These are phyloP conservation scores for Trametes sp. DNA, from an alignment of 1,284 basidiomycete species.

Conservation along the genomic window DNA sequence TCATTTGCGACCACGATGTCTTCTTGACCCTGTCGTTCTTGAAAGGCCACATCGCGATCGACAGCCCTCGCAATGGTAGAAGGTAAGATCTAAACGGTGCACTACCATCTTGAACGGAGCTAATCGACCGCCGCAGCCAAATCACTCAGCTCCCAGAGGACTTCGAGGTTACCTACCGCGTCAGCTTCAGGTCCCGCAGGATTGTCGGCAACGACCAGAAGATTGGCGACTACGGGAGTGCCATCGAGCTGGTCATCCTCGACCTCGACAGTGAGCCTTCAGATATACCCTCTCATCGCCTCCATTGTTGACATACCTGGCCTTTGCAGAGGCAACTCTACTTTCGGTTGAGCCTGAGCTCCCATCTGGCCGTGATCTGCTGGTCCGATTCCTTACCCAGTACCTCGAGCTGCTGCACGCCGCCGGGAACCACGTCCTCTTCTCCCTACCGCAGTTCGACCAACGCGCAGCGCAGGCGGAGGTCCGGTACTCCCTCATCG, in stretches of 20 bases:
- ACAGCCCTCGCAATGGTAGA: not conserved
- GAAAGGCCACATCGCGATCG: constrained; percentile 29
- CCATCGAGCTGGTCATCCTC: constrained; percentile 37
- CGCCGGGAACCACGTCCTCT: constrained; percentile 42
- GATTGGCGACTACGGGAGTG: constrained; percentile 33
- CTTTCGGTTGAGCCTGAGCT: constrained; percentile 13
- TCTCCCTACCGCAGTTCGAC: constrained; percentile 44
- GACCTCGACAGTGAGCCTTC: constrained; percentile 22
- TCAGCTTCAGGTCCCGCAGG: constrained; percentile 28
- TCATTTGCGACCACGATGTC: constrained; percentile 41
- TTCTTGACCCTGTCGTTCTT: constrained; percentile 34
- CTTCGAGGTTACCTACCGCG: constrained; percentile 32
- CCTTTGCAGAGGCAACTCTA: constrained; percentile 1
- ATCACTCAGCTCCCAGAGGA: constrained; percentile 10
- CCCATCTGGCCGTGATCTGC: constrained; percentile 21
- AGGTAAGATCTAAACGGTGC: not conserved
- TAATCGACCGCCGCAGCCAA: constrained; percentile 2
- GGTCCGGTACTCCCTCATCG: constrained; percentile 35
- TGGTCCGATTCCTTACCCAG: constrained; percentile 31
- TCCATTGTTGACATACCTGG: not conserved
- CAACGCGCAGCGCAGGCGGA: constrained; percentile 30
- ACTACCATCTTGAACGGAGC: not conserved
- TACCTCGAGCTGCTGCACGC: constrained; percentile 38
- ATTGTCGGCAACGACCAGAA: constrained; percentile 33
- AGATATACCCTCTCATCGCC: not conserved